Conservation (phyloP, 352 stramenopile species). For the Elongisporangium undulatum region DNA sequence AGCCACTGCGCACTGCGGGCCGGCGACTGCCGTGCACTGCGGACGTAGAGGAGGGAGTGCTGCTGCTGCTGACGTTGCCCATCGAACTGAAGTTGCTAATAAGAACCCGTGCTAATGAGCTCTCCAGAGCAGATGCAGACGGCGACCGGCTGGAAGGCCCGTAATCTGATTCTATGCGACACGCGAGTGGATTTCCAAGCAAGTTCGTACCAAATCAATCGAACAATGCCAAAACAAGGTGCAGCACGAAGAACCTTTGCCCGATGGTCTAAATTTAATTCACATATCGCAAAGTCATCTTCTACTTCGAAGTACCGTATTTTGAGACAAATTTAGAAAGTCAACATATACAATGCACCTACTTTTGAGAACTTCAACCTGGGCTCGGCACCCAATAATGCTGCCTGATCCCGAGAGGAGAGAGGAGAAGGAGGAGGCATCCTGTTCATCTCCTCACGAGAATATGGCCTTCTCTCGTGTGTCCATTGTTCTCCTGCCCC, state of each 20-base stretch:
- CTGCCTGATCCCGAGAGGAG: not conserved
- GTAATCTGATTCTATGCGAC: not conserved
- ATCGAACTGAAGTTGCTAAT: not conserved
- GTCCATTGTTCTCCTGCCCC: not conserved
- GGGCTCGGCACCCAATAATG: not conserved
- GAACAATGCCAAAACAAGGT: not conserved
- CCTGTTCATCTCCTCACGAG: not conserved
- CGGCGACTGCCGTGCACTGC: not conserved
- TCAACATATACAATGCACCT: not conserved
- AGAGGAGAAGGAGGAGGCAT: not conserved
- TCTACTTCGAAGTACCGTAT: too few species aligned
- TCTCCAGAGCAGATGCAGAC: not conserved
- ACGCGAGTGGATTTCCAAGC: not conserved
- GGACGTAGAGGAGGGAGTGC: not conserved
- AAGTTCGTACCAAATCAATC: too few species aligned
- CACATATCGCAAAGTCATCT: too few species aligned
- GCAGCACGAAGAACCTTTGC: too few species aligned
- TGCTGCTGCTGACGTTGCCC: not conserved
- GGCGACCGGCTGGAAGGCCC: not conserved
- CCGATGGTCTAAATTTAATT: too few species aligned
- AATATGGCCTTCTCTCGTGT: not conserved
- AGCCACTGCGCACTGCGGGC: too few species aligned
- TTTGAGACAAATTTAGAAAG: not conserved
- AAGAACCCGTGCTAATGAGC: not conserved
- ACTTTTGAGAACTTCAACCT: not conserved